Evolutionary conservation across 2,329 filamentous ascomycete genomes (phyloP), one percentile per base, ranked within the genome.

Genomic region (Paecilomyces dactylethromorphus): DNA sequence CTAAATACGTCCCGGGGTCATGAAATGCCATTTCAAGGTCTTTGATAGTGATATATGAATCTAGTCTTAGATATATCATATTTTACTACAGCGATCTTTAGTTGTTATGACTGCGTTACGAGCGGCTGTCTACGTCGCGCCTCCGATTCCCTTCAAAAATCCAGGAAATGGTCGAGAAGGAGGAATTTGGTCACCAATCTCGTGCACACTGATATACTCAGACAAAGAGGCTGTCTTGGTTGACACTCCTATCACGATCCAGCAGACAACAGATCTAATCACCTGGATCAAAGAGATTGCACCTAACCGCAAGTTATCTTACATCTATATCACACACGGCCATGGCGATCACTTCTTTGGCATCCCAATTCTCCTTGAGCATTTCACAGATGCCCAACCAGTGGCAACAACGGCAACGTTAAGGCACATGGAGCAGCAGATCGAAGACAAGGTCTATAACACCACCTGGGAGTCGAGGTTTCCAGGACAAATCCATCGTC

Each of bases 281-380:
- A 57, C 65, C 13, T 79, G 75, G 75, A 74, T 79, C 59, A 65
- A 73, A n/a, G 58, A 58, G 0, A 70, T 67, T 2, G 64, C 69
- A 2, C 66, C 67, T 0, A 59, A 57, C 18, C 68, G 67, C 18
- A 64, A 64, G 3, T 64, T 78, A 0, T 61, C 59, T 3, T 71
- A 71, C 35, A 72, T 78, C 31, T 78, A 77, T 63, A 72, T 77
- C 55, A 78, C 76, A 0, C 75, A 78, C 54, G 73, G 73, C n/a
- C 75, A 78, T 55, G 75, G 68, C 15, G 75, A 78, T 62, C 76
- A 79, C 61, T 78, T 67, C 60, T 73, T 77, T 56, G 73, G 73
- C 52, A 58, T 72, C 13, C 58, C 69, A 0, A 54, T 65, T 8
- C 57, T 78, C 3, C 26, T 64, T 1, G 59, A 66, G 22, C 65